Evolutionary conservation across 2,329 filamentous ascomycete species (phyloP).

Genomic region (Apiospora aurea): DNA sequence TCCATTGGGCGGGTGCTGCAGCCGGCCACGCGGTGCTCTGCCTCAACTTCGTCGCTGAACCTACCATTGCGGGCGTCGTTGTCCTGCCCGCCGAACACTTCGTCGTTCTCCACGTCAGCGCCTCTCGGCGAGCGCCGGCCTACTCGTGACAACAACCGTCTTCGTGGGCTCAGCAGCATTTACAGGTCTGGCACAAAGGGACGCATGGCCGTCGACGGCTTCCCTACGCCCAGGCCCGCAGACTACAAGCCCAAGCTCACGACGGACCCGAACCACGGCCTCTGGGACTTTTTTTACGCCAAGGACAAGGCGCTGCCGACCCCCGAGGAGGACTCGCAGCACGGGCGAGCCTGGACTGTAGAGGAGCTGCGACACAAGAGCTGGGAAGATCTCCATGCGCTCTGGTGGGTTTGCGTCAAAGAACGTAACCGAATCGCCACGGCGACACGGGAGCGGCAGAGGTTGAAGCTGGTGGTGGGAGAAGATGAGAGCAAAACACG

Average conservation of each 20-base stretch:
- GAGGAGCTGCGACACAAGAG: constrained; percentile 88
- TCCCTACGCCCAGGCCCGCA: constrained; percentile 76
- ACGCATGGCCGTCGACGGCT: constrained; percentile 75
- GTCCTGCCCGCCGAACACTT: constrained; percentile 32
- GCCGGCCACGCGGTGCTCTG: constrained; percentile 30
- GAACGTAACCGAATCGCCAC: constrained; percentile 92
- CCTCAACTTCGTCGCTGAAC: constrained; percentile 28
- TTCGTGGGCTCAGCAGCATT: constrained; percentile 82
- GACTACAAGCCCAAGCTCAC: constrained; percentile 65
- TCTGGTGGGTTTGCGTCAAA: constrained; percentile 95
- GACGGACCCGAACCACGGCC: constrained; percentile 78
- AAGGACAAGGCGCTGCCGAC: constrained; percentile 72
- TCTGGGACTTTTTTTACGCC: constrained; percentile 90
- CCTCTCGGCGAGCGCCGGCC: constrained; percentile 40
- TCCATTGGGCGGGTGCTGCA: constrained; percentile 40
- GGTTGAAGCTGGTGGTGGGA: constrained; percentile 76
- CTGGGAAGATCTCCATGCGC: constrained; percentile 88
- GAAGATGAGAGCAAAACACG: constrained; percentile 70
- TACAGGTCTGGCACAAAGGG: constrained; percentile 78
- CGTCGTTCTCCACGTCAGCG: constrained; percentile 43
- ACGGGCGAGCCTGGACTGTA: constrained; percentile 84
- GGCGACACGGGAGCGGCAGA: constrained; percentile 70
- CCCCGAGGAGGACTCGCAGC: constrained; percentile 72
- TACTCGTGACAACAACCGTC: constrained; percentile 76
- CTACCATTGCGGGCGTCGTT: constrained; percentile 29